Conservation (phyloP, 495 filamentous ascomycete genomes). For the Physcia stellaris region DNA sequence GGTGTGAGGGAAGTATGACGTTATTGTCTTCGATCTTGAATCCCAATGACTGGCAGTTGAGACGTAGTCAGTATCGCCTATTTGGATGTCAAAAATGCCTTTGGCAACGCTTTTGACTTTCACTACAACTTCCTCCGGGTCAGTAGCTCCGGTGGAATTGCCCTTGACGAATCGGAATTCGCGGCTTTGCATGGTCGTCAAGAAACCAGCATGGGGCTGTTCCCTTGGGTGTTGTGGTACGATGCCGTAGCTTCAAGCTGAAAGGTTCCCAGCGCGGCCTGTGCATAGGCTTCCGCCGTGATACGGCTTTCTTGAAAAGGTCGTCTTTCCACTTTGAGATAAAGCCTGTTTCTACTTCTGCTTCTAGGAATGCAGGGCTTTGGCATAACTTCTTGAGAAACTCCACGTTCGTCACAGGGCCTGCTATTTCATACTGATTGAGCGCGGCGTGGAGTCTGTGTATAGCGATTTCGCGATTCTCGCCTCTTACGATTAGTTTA, state of each 20-base stretch:
- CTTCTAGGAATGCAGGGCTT: constrained; percentile 68
- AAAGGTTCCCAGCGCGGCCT: constrained; percentile 63
- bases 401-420: constrained; percentile 89
- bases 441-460: constrained; percentile 71
- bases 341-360: constrained; percentile 90
- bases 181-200: constrained; percentile 36
- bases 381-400: constrained; percentile 79
- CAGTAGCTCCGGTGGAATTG: constrained; percentile 13
- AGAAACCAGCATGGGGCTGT: constrained; percentile 35
- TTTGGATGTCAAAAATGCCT: constrained; percentile 47
- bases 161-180: constrained; percentile 39
- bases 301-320: constrained; percentile 44
- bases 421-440: constrained; percentile 83
- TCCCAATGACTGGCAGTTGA: constrained; percentile 31
- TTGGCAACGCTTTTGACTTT: constrained; percentile 49
- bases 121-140: constrained; percentile 42
- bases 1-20: constrained; percentile 57
- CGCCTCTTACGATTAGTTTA: constrained; percentile 86
- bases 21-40: constrained; percentile 24
- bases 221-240: constrained; percentile 16
- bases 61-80: constrained; percentile 38
- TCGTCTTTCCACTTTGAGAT: constrained; percentile 76
- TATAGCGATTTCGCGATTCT: constrained; percentile 64
- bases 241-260: constrained; percentile 29
- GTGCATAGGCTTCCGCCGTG: constrained; percentile 56